Base-by-base conservation (phyloP, 257 asterid genomes). In the Nicotiana obtusifolia region DNA sequence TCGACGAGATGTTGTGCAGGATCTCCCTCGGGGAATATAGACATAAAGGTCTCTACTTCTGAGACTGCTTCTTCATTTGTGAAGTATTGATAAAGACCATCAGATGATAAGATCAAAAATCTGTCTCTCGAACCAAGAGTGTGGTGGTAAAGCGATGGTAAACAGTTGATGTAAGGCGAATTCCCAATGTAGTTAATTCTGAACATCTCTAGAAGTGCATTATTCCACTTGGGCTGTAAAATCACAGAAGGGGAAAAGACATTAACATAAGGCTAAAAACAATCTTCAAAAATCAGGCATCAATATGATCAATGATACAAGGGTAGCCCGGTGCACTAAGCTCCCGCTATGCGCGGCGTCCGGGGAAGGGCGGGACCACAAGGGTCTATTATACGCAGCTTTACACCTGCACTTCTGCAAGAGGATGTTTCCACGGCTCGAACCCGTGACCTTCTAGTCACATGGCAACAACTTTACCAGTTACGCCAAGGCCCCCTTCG, bases 1-100 rank as follows among this genome's bases (percentile, higher is more conserved):
- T 96, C 99, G 1, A 96, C 95, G 0, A 96, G 97, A 81, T 96
- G 99, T 4, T 96, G 99, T 14, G 99, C 99, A 2, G 99, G 99
- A 88, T 95, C 99, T 7, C 98, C 99, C 85, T 95, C 99, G 0
- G 99, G 99, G 83, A 91, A 96, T 10, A 87, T 89, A 20, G 90
- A 85, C 91, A 96, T 88, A 87, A 96, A 96, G 31, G 84, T 80
- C 85, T 96, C 99, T 0, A 96, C 97, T 85, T 96, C 97, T 26
- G 90, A 86, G 30, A 94, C 93, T 1, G 98, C 99, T 86, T 96
- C 97, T 69, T 92, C 88, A 15, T 94, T 96, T 20, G 97, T 96
- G 92, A 96, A 92, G 91, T 96, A 96, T 81, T 96, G 99, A 80
- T 94, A 96, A 7, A 96, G 97, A 11, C 99, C 99, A 75, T 96